Evolutionary conservation across 345 rosid species (phyloP), one percentile per base, ranked within the genome.

Genomic region (Salix dunnii): DNA sequence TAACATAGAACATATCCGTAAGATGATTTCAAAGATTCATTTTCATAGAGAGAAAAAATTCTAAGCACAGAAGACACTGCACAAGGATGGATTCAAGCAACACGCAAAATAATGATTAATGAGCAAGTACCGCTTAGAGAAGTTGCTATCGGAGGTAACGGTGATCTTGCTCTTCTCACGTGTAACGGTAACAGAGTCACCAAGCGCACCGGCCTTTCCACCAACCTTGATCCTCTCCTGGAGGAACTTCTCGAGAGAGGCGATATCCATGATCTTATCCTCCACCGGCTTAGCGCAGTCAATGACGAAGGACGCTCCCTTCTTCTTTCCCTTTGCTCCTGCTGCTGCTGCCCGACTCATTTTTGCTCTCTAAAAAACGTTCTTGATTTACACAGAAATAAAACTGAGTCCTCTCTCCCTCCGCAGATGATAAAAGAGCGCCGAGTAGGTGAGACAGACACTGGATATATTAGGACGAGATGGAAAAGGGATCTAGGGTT

Each of bases 171-270:
- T 66, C 77, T 80, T 80, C 51, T 80, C 83, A 21, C 80, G 77
- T 27, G 74, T 51, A 62, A 80, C 64, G 67, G 74, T 21, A 69
- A 80, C 70, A 40, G 74, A 14, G 70, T 80, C 83, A 4, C 77
- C 80, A 42, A 80, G 83, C 18, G 83, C 83, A 60, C 77, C 83
- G 28, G 80, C 80, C 65, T 80, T 80, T 27, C 74, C 80, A 18
- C 74, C 77, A 9, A 76, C 80, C 77, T 80, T 80, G 70, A 80
- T 76, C 64, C 83, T 46, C 67, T 79, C 79, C 67, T 75, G 82
- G 67, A 79, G 79, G 68, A 79, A 79, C 71, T 79, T 79, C 55
- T 80, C 83, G 14, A 80, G 80, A 0, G 83, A 80, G 42, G 83
- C 83, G 51, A 80, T 72, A 53, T 76, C 83, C 83, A 80, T 78